Evolutionary conservation across 2,329 filamentous ascomycete genomes (phyloP).

Genomic region (Nemania abortiva): DNA sequence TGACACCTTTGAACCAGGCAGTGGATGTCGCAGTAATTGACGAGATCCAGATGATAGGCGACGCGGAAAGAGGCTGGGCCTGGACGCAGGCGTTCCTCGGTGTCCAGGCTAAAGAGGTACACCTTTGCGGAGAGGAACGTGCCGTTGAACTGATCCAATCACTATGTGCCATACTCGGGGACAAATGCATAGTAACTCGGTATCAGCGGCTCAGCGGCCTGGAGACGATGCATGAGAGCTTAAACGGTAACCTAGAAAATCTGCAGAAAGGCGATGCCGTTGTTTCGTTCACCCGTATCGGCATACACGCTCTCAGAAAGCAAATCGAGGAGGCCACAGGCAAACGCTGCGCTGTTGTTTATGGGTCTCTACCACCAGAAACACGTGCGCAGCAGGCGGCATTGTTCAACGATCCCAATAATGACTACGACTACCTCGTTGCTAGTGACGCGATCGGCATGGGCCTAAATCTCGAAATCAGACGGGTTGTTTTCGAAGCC

Average conservation of each 20-base stretch:
- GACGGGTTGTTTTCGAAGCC: conserved; percentile 88
- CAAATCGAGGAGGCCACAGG: conserved; percentile 82
- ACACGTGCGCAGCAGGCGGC: conserved; percentile 91
- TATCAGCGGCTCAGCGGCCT: conserved; percentile 89
- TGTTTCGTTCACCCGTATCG: conserved; percentile 85
- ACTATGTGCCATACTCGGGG: conserved; percentile 82
- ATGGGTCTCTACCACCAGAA: conserved; percentile 91
- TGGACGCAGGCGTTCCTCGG: conserved; percentile 95
- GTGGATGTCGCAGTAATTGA: conserved; percentile 96
- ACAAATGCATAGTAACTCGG: conserved; percentile 82
- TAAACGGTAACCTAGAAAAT: conserved; percentile 72
- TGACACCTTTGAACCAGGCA: conserved; percentile 68
- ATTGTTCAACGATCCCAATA: conserved; percentile 94
- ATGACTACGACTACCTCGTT: conserved; percentile 93
- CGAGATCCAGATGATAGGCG: conserved; percentile 97
- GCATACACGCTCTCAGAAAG: conserved; percentile 82
- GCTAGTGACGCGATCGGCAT: conserved; percentile 98
- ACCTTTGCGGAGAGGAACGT: conserved; percentile 91
- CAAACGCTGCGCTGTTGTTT: conserved; percentile 89
- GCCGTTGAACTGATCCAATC: conserved; percentile 82
- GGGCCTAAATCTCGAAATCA: conserved; percentile 94
- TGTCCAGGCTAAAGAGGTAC: conserved; percentile 86
- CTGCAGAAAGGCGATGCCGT: conserved; percentile 92
- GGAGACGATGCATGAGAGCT: conserved; percentile 70
- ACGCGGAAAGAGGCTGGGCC: conserved; percentile 84